Percentiles rank a stretch among this genome's conserved stretches.
Evolutionary conservation across 768 basidiomycete species (phyloP).

Genomic region (Leccinum arenicola): DNA sequence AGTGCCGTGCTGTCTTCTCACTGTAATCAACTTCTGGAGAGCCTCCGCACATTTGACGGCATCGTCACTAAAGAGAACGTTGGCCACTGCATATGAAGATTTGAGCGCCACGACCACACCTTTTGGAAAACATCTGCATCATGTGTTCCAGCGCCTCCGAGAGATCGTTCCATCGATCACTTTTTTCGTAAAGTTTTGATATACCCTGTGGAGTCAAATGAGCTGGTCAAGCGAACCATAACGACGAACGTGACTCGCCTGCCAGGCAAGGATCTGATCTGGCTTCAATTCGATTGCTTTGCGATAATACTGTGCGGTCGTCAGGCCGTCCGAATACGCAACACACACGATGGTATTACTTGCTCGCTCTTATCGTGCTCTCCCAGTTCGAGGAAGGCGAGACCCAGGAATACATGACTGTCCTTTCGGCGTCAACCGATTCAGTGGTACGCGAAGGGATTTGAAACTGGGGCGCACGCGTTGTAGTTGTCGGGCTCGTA

Average conservation of each 20-base stretch:
- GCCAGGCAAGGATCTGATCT: constrained; percentile 77
- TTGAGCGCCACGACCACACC: constrained; percentile 40
- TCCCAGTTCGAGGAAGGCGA: constrained; percentile 75
- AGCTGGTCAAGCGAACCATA: constrained; percentile 10
- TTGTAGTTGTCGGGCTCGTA: constrained; percentile 84
- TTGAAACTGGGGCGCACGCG: constrained; percentile 56
- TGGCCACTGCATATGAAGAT: not conserved
- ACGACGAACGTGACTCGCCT: constrained; percentile 46
- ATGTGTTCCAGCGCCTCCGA: constrained; percentile 52
- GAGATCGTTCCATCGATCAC: constrained; percentile 55
- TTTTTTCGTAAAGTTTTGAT: constrained; percentile 66
- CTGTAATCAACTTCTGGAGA: constrained; percentile 71
- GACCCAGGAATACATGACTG: constrained; percentile 84
- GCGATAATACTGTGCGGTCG: constrained; percentile 59
- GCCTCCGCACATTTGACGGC: constrained; percentile 75
- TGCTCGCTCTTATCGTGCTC: constrained; percentile 76
- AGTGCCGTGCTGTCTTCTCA: constrained; percentile 59
- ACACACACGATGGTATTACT: constrained; percentile 48
- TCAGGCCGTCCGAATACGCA: constrained; percentile 14
- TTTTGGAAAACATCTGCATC: constrained; percentile 54
- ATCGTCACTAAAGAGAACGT: constrained; percentile 55
- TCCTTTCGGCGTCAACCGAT: constrained; percentile 1
- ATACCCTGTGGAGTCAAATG: constrained; percentile 52
- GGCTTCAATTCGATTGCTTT: constrained; percentile 69
- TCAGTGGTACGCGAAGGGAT: not conserved